phyloP scores from a whole-genome alignment of 148 eudicot species.

The Rhododendron henanense region DNA sequence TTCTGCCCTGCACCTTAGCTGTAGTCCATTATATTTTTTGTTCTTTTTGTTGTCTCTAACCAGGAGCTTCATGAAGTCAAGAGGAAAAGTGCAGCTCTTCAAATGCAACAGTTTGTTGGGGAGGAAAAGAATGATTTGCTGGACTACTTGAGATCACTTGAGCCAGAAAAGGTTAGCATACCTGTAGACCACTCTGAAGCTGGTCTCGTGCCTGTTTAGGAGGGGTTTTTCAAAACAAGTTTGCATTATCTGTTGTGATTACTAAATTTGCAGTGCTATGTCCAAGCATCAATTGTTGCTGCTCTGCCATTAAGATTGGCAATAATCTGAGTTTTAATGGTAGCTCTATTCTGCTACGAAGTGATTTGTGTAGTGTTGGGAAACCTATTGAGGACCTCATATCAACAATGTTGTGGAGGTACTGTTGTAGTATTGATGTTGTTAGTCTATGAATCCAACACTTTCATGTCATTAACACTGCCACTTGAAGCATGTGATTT shows the following conservation, averaged over 20 bases:
- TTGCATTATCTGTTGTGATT: not conserved
- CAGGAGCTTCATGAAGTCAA: conserved; percentile 85
- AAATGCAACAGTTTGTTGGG: conserved; percentile 98
- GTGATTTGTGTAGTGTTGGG: not conserved
- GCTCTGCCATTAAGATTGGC: not conserved
- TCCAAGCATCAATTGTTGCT: not conserved
- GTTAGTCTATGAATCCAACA: not conserved
- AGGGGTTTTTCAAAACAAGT: not conserved
- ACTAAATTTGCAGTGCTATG: not conserved
- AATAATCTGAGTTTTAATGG: not conserved
- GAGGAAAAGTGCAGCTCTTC: conserved; percentile 90
- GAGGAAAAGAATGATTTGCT: conserved; percentile 96
- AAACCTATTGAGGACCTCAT: not conserved
- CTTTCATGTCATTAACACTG: not conserved
- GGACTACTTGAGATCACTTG: conserved; percentile 85
- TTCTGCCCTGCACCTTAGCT: not conserved
- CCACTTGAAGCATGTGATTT: not conserved
- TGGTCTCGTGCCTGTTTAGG: not conserved
- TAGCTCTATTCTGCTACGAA: not conserved
- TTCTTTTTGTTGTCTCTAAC: not conserved
- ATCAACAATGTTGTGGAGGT: not conserved
- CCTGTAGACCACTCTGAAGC: not conserved
- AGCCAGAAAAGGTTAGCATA: conserved; percentile 76
- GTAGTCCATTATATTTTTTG: not conserved
- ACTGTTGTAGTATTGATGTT: not conserved